Evolutionary conservation across 2,329 filamentous ascomycete species (phyloP).

Genomic region (Paraphoma chrysanthemicola): DNA sequence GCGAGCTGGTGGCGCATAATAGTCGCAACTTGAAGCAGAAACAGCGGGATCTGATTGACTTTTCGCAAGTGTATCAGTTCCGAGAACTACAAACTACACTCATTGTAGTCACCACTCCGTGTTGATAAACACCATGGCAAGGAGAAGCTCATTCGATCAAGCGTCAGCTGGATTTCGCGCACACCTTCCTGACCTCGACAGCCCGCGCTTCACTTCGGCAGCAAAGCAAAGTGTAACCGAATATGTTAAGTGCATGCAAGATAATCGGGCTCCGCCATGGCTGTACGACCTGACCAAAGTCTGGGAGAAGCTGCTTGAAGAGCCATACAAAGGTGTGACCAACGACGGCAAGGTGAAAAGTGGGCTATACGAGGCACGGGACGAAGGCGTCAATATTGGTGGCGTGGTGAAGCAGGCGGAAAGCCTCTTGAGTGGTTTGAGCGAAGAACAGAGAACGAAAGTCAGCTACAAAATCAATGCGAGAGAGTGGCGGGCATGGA

Average conservation of each 20-base stretch:
- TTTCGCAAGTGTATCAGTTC: too few relatives aligned
- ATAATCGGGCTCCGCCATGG: constrained; percentile 69
- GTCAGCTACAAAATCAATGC: constrained; percentile 70
- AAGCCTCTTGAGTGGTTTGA: constrained; percentile 55
- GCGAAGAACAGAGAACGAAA: constrained; percentile 56
- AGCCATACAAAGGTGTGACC: constrained; percentile 76
- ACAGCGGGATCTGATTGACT: neutral
- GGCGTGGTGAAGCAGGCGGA: constrained; percentile 62
- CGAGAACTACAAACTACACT: too few relatives aligned
- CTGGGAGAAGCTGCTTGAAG: constrained; percentile 53
- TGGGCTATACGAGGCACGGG: constrained; percentile 65
- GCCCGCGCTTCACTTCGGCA: constrained; percentile 68
- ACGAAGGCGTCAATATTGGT: constrained; percentile 68
- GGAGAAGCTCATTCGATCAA: constrained; percentile 32
- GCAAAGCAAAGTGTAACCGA: constrained; percentile 67
- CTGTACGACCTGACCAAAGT: constrained; percentile 53
- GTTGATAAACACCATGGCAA: constrained; percentile 12
- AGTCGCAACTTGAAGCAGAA: neutral
- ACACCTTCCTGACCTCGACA: constrained; percentile 67
- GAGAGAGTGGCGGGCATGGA: constrained; percentile 74
- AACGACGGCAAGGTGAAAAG: constrained; percentile 67
- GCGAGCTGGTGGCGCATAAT: neutral
- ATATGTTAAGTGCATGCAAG: constrained; percentile 68
- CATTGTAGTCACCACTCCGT: too few relatives aligned
- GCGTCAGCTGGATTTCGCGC: constrained; percentile 57